Evolutionary conservation across 1,139 yeast species (phyloP).

Genomic region (Pichia sp.): DNA sequence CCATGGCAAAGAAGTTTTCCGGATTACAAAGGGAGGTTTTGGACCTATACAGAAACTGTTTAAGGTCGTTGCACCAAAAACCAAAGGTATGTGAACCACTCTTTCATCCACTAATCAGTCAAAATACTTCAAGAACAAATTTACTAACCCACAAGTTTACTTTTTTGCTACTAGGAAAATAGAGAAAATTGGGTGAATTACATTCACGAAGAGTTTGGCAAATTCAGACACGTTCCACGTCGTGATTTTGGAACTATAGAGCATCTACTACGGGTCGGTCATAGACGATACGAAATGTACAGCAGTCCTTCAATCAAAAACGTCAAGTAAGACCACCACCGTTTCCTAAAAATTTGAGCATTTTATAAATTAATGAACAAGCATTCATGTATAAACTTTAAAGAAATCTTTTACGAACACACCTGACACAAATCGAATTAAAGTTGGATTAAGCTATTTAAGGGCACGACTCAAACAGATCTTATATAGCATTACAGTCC

Average conservation of each 20-base stretch:
- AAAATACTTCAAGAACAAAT: not conserved
- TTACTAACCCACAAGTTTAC: not conserved
- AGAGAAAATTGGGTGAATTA: constrained; percentile 42
- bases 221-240: constrained; percentile 55
- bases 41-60: constrained; percentile 55
- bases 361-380: not conserved
- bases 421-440: not conserved
- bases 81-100: constrained; percentile 39
- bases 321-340: constrained; percentile 37
- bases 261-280: constrained; percentile 75
- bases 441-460: not conserved
- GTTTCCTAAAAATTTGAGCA: not conserved
- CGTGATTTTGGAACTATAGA: constrained; percentile 86
- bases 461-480: not conserved
- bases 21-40: constrained; percentile 45
- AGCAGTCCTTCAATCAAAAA: constrained; percentile 64
- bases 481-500: not conserved
- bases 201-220: constrained; percentile 53
- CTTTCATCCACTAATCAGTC: not conserved
- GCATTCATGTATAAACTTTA: not conserved
- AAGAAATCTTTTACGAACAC: not conserved
- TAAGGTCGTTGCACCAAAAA: constrained; percentile 52
- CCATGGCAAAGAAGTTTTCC: constrained; percentile 27
- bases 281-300: constrained; percentile 67
- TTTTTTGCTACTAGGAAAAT: constrained; percentile 10